phyloP scores from a whole-genome alignment of 495 filamentous ascomycete species.

The Talaromyces trachyspermus region DNA sequence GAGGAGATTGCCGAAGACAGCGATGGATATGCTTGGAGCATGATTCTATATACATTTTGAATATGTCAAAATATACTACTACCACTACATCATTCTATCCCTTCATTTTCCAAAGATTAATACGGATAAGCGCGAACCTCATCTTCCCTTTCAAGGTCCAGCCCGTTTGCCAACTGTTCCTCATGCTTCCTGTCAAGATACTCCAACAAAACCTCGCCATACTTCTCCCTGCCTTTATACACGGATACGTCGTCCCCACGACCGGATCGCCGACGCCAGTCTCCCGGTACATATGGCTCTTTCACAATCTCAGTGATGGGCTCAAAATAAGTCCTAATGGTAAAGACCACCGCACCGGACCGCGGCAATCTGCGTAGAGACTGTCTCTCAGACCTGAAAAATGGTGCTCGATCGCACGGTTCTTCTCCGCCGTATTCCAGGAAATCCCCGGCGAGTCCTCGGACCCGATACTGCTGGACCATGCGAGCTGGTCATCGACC shows the following conservation, averaged over 20 bases:
- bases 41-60: not conserved
- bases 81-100: too few species aligned
- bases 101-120: conserved; percentile 10
- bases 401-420: conserved; percentile 66
- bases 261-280: conserved; percentile 65
- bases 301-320: conserved; percentile 57
- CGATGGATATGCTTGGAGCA: conserved; percentile 4
- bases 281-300: conserved; percentile 64
- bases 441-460: conserved; percentile 60
- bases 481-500: conserved; percentile 63
- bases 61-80: not conserved
- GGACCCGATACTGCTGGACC: conserved; percentile 66
- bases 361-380: conserved; percentile 63
- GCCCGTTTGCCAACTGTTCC: conserved; percentile 62
- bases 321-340: conserved; percentile 73
- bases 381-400: conserved; percentile 78
- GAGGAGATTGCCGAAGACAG: conserved; percentile 8
- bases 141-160: conserved; percentile 54
- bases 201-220: conserved; percentile 71
- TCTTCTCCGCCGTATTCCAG: conserved; percentile 74
- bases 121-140: conserved; percentile 46
- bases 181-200: conserved; percentile 74
- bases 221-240: conserved; percentile 82
- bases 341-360: conserved; percentile 72
- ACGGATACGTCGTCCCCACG: conserved; percentile 76